phyloP scores from a whole-genome alignment of 768 basidiomycete genomes.

The Mycena latifolia region DNA sequence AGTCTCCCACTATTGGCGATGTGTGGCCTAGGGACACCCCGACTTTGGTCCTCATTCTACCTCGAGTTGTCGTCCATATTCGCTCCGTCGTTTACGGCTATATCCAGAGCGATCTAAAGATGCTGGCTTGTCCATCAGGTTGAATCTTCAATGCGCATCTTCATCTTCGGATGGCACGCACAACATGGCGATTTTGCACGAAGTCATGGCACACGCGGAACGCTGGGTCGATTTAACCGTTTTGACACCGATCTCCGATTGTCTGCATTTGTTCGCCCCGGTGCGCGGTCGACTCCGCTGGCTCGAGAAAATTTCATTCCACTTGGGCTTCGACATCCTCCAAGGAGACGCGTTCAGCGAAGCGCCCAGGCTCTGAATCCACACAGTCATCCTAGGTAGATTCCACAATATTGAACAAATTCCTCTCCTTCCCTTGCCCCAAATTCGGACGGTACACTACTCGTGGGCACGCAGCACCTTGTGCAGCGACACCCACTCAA shows the following conservation, averaged over 20 bases:
- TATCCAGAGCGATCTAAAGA: not conserved
- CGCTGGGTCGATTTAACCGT: not conserved
- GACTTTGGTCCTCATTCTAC: not conserved
- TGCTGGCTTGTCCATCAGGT: not conserved
- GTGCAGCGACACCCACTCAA: not conserved
- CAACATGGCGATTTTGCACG: not conserved
- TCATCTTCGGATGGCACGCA: not conserved
- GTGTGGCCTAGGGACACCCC: not conserved
- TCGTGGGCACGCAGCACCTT: not conserved
- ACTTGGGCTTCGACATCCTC: not conserved
- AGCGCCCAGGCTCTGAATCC: not conserved
- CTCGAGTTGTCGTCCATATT: not conserved
- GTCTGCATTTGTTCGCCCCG: not conserved
- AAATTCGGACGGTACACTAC: not conserved
- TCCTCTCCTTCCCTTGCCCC: not conserved
- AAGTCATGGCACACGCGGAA: not conserved
- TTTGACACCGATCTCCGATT: not conserved
- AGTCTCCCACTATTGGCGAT: slow-evolving; percentile 1
- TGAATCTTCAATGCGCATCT: not conserved
- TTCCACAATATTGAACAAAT: not conserved
- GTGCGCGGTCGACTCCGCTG: not conserved
- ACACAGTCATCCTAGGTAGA: too few relatives aligned
- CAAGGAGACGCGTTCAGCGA: not conserved
- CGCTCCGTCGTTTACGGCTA: not conserved
- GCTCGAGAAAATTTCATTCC: not conserved